Evolutionary conservation across 140 eudicot genomes (phyloP).

Genomic region (Ambrosia hybrid): DNA sequence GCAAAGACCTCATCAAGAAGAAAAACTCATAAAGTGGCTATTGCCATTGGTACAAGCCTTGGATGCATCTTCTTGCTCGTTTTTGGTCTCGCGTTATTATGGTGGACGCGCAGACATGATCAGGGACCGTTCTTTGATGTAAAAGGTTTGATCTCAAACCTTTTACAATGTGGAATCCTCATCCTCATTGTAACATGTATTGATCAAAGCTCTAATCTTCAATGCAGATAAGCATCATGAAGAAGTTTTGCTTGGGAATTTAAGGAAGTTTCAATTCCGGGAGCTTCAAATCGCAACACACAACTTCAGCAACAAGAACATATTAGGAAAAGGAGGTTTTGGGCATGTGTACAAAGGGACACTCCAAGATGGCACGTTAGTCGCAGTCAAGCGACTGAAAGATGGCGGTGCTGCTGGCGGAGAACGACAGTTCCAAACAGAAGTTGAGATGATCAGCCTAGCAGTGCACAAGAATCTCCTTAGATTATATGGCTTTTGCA

Average conservation of each 20-base stretch:
- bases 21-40: conserved; percentile 53
- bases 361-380: conserved; percentile 70
- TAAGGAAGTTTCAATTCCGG: conserved; percentile 64
- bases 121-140: conserved; percentile 52
- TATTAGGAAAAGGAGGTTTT: conserved; percentile 88
- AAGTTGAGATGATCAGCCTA: conserved; percentile 87
- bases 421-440: conserved; percentile 81
- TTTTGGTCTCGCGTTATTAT: conserved; percentile 46
- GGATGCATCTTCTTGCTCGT: conserved; percentile 50
- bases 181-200: not conserved
- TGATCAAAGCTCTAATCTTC: not conserved
- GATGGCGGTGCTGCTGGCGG: conserved; percentile 84
- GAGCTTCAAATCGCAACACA: conserved; percentile 86
- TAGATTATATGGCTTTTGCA: conserved; percentile 75
- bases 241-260: conserved; percentile 78
- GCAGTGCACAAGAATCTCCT: conserved; percentile 93
- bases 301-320: conserved; percentile 79
- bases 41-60: conserved; percentile 61
- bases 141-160: conserved; percentile 76
- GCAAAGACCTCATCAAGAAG: conserved; percentile 34
- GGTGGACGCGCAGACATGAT: conserved; percentile 53
- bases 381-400: conserved; percentile 87
- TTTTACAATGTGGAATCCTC: not conserved
- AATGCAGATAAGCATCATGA: conserved; percentile 63
- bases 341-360: conserved; percentile 88